phyloP scores from a whole-genome alignment of 192 early-diverging fungal genomes.

The Rhizoclosmatium sp. region DNA sequence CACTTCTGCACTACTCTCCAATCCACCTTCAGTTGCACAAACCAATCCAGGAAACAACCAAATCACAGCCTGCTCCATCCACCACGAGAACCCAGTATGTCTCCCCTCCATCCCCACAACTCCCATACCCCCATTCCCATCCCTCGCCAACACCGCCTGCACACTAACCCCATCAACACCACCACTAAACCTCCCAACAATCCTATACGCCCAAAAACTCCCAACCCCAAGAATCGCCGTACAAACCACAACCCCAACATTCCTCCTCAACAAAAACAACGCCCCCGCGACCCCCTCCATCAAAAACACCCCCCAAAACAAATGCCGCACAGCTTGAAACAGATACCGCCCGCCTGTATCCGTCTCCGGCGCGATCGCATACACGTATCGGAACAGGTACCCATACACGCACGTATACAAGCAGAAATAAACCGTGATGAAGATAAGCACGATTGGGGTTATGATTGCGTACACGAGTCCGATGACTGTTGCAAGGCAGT shows the following conservation, averaged over 20 bases:
- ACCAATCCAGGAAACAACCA: constrained; percentile 13
- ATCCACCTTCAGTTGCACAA: no score
- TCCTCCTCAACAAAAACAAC: constrained; percentile 69
- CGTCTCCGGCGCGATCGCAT: neutral
- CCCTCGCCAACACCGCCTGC: constrained; percentile 33
- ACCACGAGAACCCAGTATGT: neutral
- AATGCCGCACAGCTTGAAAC: constrained; percentile 45
- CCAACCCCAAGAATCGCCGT: constrained; percentile 49
- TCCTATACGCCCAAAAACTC: constrained; percentile 59
- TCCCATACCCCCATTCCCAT: constrained; percentile 34
- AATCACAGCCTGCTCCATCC: neutral
- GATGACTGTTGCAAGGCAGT: constrained; percentile 50
- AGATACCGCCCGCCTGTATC: constrained; percentile 51
- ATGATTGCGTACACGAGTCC: constrained; percentile 83
- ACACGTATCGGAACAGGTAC: constrained; percentile 80
- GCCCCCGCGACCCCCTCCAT: constrained; percentile 74
- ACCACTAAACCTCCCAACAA: constrained; percentile 64
- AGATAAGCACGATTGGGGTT: constrained; percentile 81
- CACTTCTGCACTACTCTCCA: no score
- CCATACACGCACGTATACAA: constrained; percentile 78
- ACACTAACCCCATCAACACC: constrained; percentile 46
- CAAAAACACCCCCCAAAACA: constrained; percentile 62
- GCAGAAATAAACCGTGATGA: constrained; percentile 77
- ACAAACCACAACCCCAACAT: constrained; percentile 53
- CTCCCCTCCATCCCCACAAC: neutral